phyloP scores from a whole-genome alignment of 176 grass and related monocot genomes.

The Avena atlantica region DNA sequence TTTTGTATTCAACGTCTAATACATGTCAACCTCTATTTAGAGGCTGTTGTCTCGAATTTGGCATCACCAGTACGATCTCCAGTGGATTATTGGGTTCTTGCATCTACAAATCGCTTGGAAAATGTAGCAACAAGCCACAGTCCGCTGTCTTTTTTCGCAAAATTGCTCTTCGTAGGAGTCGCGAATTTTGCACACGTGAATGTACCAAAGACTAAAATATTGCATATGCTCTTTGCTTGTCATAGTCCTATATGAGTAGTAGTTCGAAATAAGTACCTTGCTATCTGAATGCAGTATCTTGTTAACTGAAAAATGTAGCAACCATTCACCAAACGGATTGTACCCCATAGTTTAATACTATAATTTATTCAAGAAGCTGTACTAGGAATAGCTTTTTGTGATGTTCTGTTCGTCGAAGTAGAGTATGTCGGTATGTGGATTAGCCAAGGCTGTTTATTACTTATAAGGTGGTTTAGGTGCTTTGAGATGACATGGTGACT shows the following conservation, averaged over 20 bases:
- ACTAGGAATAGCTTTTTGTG: neutral
- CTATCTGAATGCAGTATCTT: neutral
- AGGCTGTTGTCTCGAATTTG: neutral
- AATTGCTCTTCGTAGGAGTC: neutral
- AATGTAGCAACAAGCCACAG: neutral
- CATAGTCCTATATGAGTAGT: neutral
- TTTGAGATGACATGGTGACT: neutral
- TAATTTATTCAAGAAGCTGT: neutral
- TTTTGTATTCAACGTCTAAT: neutral
- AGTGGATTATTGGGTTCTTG: constrained; percentile 23
- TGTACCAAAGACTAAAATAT: neutral
- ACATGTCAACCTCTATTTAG: neutral
- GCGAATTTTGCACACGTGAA: neutral
- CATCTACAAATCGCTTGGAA: neutral
- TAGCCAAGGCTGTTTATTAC: no score
- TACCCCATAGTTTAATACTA: neutral
- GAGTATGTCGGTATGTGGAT: no score
- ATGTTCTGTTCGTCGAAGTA: neutral
- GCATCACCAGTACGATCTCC: neutral
- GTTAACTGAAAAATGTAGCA: neutral
- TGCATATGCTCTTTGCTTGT: neutral
- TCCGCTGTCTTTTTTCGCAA: constrained; percentile 17
- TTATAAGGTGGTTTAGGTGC: neutral
- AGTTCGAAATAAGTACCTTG: constrained; percentile 19
- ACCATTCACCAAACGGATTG: neutral